These are phyloP conservation scores for Heliamphora pulchella DNA, from an alignment of 179 eudicot species.

Conservation along the genomic window DNA sequence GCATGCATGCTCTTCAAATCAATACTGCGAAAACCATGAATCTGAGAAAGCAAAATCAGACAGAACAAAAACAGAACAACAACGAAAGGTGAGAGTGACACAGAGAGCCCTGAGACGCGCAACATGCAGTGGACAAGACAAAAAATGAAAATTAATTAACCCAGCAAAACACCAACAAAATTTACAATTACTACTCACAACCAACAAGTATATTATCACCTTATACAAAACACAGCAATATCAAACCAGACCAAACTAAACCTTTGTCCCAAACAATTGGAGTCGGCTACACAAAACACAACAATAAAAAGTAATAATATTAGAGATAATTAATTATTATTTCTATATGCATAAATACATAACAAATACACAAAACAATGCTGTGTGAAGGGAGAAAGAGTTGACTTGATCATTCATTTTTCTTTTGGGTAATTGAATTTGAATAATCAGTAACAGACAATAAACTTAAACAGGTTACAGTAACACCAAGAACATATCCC, in stretches of 20 bases:
- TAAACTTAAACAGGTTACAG: neutral
- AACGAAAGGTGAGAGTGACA: constrained; percentile 24
- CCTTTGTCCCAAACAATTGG: too few species aligned
- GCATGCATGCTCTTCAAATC: constrained; percentile 88
- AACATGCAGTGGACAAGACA: constrained; percentile 6
- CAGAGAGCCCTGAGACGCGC: constrained; percentile 20
- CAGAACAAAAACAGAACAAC: constrained; percentile 28
- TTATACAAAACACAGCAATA: too few species aligned
- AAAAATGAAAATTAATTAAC: neutral
- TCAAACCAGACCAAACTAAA: too few species aligned
- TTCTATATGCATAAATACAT: neutral
- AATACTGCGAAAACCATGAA: constrained; percentile 88
- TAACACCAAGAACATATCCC: neutral
- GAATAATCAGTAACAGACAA: neutral
- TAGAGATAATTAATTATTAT: neutral
- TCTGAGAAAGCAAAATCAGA: constrained; percentile 55
- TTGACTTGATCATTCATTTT: neutral
- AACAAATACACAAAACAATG: too few species aligned
- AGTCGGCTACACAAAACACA: neutral
- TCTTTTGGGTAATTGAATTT: neutral
- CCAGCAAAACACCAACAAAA: neutral
- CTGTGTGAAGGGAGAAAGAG: neutral
- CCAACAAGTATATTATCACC: neutral
- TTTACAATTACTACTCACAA: neutral
- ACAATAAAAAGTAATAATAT: neutral